Base-by-base conservation (phyloP, 2,329 filamentous ascomycete genomes). In the Xylariaceae sp. region DNA sequence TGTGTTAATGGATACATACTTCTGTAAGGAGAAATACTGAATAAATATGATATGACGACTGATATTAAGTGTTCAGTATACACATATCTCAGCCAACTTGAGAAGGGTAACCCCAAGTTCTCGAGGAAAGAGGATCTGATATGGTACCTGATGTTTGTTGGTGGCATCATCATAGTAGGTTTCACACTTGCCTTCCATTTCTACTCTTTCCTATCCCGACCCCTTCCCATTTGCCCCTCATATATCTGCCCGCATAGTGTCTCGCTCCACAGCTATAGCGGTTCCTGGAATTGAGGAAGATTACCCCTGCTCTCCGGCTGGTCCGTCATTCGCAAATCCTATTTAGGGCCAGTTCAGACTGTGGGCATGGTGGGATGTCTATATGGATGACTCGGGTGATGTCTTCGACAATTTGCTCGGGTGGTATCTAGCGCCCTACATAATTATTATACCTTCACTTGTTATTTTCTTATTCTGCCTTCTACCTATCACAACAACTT, bases 201-300 rank as follows among this genome's bases (percentile, higher is more conserved):
- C 8, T 34, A 37, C 40, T 39, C 33, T 14, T 35, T 41, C 45
- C 16, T 22, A 49, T 34, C 44, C 37, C 29, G 45, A 40, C 44
- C 40, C 29, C 43, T n/a, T 16, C 54, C 47, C 48, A 51, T 52
- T 45, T 76, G 74, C 46, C 42, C 71, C 76, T 79, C 76, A 73
- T 73, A 75, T 82, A 86, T 86, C 85, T 88, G 85, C 85, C 84
- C 85, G 85, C 78, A 80, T 84, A 86, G 84, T 75, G 74, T 63
- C 62, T 53, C 44, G 57, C 67, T 70, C 77, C 70, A 77, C 84
- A 80, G 74, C 83, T 87, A 83, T 84, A 77, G 74, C 84, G 85
- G 84, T 88, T 88, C 85, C 85, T 88, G 83, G 73, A 86, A 82
- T 70, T 74, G 85, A 88, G 85, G 85, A 76, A 88, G 83, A 88